A percentile compares a stretch with the other conserved stretches of the same genome.
These are phyloP conservation scores for Elaphomyces granulatus DNA, from an alignment of 495 filamentous ascomycete species.

Conservation along the genomic window DNA sequence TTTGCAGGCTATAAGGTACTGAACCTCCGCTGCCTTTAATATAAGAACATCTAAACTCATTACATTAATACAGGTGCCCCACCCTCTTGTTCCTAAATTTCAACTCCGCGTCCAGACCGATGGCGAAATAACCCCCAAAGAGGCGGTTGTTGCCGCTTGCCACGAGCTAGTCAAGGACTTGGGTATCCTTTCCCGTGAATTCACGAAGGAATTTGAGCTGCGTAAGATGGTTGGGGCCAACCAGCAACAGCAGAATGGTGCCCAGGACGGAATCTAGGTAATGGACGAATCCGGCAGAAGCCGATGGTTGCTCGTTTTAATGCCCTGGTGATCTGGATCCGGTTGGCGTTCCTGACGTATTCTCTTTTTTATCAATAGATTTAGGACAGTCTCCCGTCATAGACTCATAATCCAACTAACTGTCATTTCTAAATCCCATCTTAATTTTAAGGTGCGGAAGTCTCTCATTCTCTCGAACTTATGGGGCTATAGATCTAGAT, in stretches of 20 bases:
- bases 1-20: slow-evolving; percentile 79
- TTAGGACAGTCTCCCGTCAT: neutral
- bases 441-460: no score
- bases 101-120: slow-evolving; percentile 85
- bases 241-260: slow-evolving; percentile 25
- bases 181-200: slow-evolving; percentile 63
- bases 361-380: no score
- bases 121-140: slow-evolving; percentile 68
- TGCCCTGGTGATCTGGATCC: no score
- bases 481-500: no score
- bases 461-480: no score
- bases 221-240: slow-evolving; percentile 69
- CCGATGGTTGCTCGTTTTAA: no score
- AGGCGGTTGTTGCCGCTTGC: slow-evolving; percentile 67
- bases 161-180: slow-evolving; percentile 65
- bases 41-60: neutral
- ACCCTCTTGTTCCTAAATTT: slow-evolving; percentile 77
- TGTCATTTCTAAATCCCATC: no score
- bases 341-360: no score
- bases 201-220: slow-evolving; percentile 89
- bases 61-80: slow-evolving; percentile 43
- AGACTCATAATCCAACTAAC: no score
- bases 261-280: slow-evolving; percentile 11
- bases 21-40: neutral
- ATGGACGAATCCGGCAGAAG: no score